A percentile compares a stretch with the other conserved stretches of the same genome.
Evolutionary conservation across 1,284 basidiomycete species (phyloP).

Genomic region (Stygiomarasmius scandens): DNA sequence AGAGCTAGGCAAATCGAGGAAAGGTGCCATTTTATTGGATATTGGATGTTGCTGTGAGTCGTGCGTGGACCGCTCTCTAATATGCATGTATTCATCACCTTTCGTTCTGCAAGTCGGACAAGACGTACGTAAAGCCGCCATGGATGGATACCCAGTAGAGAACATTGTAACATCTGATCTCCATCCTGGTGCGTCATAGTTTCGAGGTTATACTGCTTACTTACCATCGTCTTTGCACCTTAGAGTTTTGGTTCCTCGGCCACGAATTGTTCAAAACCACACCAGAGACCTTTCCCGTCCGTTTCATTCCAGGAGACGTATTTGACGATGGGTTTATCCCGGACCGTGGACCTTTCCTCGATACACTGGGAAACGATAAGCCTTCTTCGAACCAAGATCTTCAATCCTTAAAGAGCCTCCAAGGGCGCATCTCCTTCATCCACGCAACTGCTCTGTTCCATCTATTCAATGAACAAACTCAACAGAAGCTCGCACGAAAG

Average conservation of each 20-base stretch:
- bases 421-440: slow-evolving; percentile 45
- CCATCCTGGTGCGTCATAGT: slow-evolving; percentile 25
- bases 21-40: slow-evolving; percentile 51
- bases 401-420: slow-evolving; percentile 43
- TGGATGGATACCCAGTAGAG: slow-evolving; percentile 36
- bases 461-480: slow-evolving; percentile 47
- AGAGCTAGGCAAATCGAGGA: slow-evolving; percentile 37
- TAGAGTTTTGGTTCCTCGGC: slow-evolving; percentile 26
- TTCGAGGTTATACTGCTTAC: background rate
- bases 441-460: slow-evolving; percentile 52
- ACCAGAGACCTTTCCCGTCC: slow-evolving; percentile 34
- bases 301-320: slow-evolving; percentile 40
- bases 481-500: slow-evolving; percentile 39
- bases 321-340: slow-evolving; percentile 35
- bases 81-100: background rate
- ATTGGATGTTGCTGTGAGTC: slow-evolving; percentile 52
- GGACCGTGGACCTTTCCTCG: slow-evolving; percentile 21
- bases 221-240: background rate
- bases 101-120: slow-evolving; percentile 32
- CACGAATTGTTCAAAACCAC: slow-evolving; percentile 22
- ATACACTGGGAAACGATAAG: slow-evolving; percentile 2
- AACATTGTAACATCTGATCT: slow-evolving; percentile 36
- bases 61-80: background rate
- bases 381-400: slow-evolving; percentile 25
- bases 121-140: slow-evolving; percentile 35